Conservation (phyloP, 2,329 filamentous ascomycete species). For the Thielaviopsis populi region DNA sequence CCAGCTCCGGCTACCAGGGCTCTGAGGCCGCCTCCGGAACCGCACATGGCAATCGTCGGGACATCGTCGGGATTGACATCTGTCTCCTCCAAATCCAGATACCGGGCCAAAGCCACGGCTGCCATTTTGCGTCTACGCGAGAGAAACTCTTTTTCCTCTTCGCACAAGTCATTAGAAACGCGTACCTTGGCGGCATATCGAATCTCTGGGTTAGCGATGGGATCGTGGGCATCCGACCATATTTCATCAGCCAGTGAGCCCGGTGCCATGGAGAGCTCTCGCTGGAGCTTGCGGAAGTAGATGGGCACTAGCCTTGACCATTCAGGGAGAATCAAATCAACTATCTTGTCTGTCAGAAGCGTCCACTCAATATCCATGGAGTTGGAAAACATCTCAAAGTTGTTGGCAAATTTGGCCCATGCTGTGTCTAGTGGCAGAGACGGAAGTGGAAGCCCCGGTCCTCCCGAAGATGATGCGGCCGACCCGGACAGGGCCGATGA, state of each 20-base stretch:
- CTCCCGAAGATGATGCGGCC: not conserved
- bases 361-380: conserved; percentile 41
- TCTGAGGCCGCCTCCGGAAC: conserved; percentile 78
- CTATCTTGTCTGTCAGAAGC: conserved; percentile 41
- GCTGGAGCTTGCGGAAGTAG: conserved; percentile 68
- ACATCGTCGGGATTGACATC: conserved; percentile 89
- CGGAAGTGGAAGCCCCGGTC: conserved; percentile 11
- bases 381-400: conserved; percentile 39
- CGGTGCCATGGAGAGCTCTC: conserved; percentile 72
- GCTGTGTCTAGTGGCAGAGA: conserved; percentile 23
- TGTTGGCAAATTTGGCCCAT: conserved; percentile 34
- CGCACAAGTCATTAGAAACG: conserved; percentile 65
- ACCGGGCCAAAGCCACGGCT: conserved; percentile 60
- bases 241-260: conserved; percentile 86
- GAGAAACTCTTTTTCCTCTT: conserved; percentile 66
- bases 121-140: conserved; percentile 52
- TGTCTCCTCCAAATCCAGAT: conserved; percentile 60
- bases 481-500: conserved; percentile 1
- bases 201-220: conserved; percentile 74
- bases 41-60: conserved; percentile 83
- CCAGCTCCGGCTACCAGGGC: conserved; percentile 80
- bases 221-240: conserved; percentile 80
- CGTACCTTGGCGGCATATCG: conserved; percentile 66
- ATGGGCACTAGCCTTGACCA: conserved; percentile 68
- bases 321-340: conserved; percentile 59